A percentile compares a stretch with the other conserved stretches of the same genome.
Evolutionary conservation across 2,329 filamentous ascomycete species (phyloP).

Genomic region (Penicillium sp.): DNA sequence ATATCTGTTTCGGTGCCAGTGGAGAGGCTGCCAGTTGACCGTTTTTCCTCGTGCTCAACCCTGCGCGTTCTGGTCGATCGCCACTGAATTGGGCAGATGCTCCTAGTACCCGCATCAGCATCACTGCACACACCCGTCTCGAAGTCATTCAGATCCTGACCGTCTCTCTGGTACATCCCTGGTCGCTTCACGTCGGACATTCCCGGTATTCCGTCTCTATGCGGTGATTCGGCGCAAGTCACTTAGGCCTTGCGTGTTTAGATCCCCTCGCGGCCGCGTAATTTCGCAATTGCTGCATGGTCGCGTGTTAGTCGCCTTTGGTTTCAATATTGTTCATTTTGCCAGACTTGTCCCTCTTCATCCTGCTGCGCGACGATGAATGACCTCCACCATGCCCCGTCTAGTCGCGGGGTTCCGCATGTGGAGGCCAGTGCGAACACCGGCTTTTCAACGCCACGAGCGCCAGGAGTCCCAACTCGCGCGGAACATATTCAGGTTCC

Average conservation of each 20-base stretch:
- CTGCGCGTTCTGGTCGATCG: slow-evolving; percentile 26
- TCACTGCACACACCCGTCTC: slow-evolving; percentile 12
- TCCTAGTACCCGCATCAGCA: slow-evolving; percentile 9
- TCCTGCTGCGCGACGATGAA: slow-evolving; percentile 14
- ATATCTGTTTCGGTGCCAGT: background rate
- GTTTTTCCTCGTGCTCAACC: slow-evolving; percentile 25
- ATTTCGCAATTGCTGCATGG: slow-evolving; percentile 16
- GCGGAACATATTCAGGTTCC: slow-evolving; percentile 18
- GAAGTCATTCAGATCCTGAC: slow-evolving; percentile 16
- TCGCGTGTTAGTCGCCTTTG: slow-evolving; percentile 9
- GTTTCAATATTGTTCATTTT: background rate
- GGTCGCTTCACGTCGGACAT: slow-evolving; percentile 19
- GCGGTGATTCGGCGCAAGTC: slow-evolving; percentile 22
- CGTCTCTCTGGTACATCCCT: slow-evolving; percentile 8
- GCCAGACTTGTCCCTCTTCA: background rate
- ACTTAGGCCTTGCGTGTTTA: slow-evolving; percentile 17
- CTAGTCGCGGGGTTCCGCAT: slow-evolving; percentile 19
- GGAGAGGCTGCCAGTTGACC: slow-evolving; percentile 9
- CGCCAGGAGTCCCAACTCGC: background rate
- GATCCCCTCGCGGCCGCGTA: slow-evolving; percentile 14
- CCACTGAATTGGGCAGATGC: slow-evolving; percentile 23
- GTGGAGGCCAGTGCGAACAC: slow-evolving; percentile 20
- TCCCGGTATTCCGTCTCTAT: slow-evolving; percentile 19
- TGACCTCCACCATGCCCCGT: slow-evolving; percentile 10
- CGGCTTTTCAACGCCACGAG: slow-evolving; percentile 10